These are phyloP conservation scores for Apophysomyces sp. DNA, from an alignment of 371 early-diverging fungal species.

Conservation along the genomic window DNA sequence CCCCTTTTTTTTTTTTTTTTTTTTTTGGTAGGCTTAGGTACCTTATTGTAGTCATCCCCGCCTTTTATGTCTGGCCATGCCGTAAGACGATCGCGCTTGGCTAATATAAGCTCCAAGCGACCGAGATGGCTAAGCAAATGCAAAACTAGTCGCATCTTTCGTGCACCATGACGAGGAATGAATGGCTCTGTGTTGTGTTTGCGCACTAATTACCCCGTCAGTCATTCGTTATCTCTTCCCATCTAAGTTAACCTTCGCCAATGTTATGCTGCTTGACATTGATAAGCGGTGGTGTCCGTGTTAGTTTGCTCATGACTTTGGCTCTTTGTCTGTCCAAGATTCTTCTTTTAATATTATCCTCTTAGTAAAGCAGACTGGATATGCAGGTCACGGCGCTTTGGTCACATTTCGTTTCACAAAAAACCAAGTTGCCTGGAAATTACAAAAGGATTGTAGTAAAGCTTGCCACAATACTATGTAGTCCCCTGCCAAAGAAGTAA, in stretches of 20 bases:
- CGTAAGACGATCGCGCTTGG: background rate
- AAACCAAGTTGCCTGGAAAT: too few relatives aligned
- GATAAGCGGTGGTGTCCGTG: constrained; percentile 19
- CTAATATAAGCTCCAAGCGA: constrained; percentile 13
- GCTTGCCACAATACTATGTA: too few relatives aligned
- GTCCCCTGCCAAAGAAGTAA: too few relatives aligned
- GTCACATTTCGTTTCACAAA: constrained; percentile 1
- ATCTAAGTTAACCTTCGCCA: constrained; percentile 3
- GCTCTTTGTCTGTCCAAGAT: background rate
- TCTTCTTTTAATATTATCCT: background rate
- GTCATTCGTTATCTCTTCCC: background rate
- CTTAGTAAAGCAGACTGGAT: background rate
- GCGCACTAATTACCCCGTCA: constrained; percentile 5
- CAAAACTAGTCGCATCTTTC: constrained; percentile 10
- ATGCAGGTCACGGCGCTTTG: background rate
- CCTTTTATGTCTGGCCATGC: background rate
- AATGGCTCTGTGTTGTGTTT: constrained; percentile 18
- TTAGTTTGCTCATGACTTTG: constrained; percentile 16
- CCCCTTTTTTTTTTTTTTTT: background rate
- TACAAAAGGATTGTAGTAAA: too few relatives aligned
- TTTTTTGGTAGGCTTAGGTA: too few relatives aligned
- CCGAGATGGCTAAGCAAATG: constrained; percentile 14
- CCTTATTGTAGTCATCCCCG: background rate
- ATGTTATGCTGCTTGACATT: constrained; percentile 5
- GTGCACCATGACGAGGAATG: constrained; percentile 13